phyloP scores from a whole-genome alignment of 139 green algal species.

The Gonium pectorale region DNA sequence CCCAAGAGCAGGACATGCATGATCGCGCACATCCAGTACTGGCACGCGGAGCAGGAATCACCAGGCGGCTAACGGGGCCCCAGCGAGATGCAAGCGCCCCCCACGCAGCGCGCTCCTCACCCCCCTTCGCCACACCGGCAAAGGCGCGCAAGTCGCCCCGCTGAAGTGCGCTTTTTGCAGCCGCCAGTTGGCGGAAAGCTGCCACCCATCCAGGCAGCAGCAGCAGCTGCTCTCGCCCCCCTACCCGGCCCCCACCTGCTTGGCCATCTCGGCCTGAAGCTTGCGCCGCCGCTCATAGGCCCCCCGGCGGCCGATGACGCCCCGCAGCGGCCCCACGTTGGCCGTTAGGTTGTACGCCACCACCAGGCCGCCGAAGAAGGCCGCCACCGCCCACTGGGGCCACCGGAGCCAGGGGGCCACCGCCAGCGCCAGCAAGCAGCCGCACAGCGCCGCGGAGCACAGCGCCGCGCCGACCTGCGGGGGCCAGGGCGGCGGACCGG shows the following conservation, averaged over 20 bases:
- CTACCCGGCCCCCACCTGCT: constrained; percentile 10
- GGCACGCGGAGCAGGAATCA: too few relatives aligned
- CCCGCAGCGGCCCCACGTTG: not conserved
- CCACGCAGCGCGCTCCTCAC: too few relatives aligned
- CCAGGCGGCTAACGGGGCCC: too few relatives aligned
- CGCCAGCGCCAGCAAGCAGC: constrained; percentile 25
- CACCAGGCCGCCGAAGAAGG: not conserved
- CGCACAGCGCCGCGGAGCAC: not conserved
- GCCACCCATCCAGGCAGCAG: too few relatives aligned
- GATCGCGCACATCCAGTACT: not conserved
- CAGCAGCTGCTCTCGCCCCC: not conserved
- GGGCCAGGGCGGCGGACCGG: not conserved
- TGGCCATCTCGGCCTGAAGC: constrained; percentile 28
- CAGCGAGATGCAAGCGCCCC: too few relatives aligned
- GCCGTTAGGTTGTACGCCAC: constrained; percentile 19
- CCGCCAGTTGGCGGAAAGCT: too few relatives aligned
- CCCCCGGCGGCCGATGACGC: constrained; percentile 8
- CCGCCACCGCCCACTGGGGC: constrained; percentile 5
- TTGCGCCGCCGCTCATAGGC: constrained; percentile 22
- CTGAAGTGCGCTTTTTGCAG: too few relatives aligned
- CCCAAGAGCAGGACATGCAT: not conserved
- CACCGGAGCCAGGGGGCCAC: constrained; percentile 7
- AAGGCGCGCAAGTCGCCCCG: too few relatives aligned
- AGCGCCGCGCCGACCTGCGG: constrained; percentile 22
- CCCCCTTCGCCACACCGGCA: too few relatives aligned